phyloP scores from a whole-genome alignment of 2,329 filamentous ascomycete species.

The Aureobasidium sp. region DNA sequence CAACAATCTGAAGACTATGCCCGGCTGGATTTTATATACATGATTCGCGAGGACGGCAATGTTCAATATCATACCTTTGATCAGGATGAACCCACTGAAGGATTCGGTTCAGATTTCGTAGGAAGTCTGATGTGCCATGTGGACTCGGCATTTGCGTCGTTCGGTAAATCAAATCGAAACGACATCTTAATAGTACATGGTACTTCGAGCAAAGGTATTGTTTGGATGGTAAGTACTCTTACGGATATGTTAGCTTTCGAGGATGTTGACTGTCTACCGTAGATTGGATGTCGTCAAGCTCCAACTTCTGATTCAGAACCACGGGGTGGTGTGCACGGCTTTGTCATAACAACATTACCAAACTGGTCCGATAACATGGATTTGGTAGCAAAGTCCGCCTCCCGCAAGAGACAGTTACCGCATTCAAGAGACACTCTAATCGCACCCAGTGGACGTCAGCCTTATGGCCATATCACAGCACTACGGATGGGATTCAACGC shows the following conservation, averaged over 20 bases:
- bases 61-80: slow-evolving; percentile 67
- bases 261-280: background rate
- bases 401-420: background rate
- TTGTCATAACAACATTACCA: slow-evolving; percentile 37
- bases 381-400: slow-evolving; percentile 24
- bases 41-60: slow-evolving; percentile 81
- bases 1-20: no score
- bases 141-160: slow-evolving; percentile 71
- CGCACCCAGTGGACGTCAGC: slow-evolving; percentile 37
- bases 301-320: background rate
- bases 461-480: slow-evolving; percentile 39
- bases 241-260: background rate
- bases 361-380: slow-evolving; percentile 54
- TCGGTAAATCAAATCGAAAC: slow-evolving; percentile 47
- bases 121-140: slow-evolving; percentile 67
- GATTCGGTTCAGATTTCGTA: slow-evolving; percentile 47
- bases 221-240: slow-evolving; percentile 3
- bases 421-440: slow-evolving; percentile 27
- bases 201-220: background rate
- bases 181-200: slow-evolving; percentile 3
- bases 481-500: slow-evolving; percentile 38
- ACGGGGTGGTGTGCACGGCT: slow-evolving; percentile 8
- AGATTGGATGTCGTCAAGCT: slow-evolving; percentile 10
- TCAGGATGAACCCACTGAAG: slow-evolving; percentile 43
- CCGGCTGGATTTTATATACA: slow-evolving; percentile 77